These are phyloP conservation scores for Phialocephala sp. DNA, from an alignment of 2,329 filamentous ascomycete genomes.

Conservation along the genomic window DNA sequence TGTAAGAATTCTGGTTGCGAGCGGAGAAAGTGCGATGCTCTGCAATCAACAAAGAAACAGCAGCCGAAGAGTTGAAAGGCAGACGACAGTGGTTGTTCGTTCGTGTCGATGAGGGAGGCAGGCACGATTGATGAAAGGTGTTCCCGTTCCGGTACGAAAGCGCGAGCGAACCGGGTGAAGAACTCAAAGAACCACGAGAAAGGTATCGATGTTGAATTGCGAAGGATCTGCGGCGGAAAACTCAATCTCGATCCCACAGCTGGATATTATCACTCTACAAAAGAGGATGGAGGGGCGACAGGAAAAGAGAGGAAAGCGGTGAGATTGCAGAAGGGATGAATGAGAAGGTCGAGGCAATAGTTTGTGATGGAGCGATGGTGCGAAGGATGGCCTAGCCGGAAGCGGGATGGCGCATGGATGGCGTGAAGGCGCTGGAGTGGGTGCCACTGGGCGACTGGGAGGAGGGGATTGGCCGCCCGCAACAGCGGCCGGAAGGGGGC, in stretches of 20 bases:
- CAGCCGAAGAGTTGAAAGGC: slow-evolving; percentile 31
- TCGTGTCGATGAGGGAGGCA: slow-evolving; percentile 13
- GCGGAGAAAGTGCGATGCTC: slow-evolving; percentile 35
- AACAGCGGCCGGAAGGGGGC: background rate
- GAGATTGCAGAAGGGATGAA: slow-evolving; percentile 26
- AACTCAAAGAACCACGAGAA: background rate
- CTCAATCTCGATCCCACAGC: slow-evolving; percentile 23
- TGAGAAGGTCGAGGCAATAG: slow-evolving; percentile 26
- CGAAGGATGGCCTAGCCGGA: slow-evolving; percentile 6
- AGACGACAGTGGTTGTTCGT: slow-evolving; percentile 16
- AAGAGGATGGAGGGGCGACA: slow-evolving; percentile 26
- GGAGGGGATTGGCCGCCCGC: background rate
- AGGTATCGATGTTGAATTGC: slow-evolving; percentile 13
- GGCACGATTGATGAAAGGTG: slow-evolving; percentile 10
- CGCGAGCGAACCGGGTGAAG: background rate
- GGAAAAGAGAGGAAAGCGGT: slow-evolving; percentile 32
- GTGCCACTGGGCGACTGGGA: background rate
- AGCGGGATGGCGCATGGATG: slow-evolving; percentile 7
- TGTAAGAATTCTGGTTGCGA: slow-evolving; percentile 11
- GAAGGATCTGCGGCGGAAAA: slow-evolving; percentile 13
- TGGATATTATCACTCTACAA: slow-evolving; percentile 26
- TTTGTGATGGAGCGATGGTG: slow-evolving; percentile 22
- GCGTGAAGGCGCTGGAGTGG: background rate
- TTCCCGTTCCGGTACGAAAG: slow-evolving; percentile 12
- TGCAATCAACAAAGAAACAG: slow-evolving; percentile 39